Conservation (phyloP, 2,329 filamentous ascomycete species). For the Tympanopsis confertula region DNA sequence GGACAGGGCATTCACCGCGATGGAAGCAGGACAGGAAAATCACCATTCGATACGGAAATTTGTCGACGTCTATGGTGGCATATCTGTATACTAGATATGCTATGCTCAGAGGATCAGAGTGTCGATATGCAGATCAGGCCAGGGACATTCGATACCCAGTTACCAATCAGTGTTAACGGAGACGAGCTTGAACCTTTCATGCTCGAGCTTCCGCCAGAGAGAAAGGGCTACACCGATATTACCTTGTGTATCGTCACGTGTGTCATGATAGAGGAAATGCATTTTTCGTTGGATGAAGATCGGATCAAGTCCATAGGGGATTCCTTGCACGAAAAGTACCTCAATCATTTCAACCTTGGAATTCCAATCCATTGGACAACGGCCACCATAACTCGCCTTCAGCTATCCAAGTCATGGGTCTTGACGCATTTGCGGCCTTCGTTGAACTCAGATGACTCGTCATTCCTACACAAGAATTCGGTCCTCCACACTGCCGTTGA, state of each 20-base stretch:
- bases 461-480: constrained; percentile 41
- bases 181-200: constrained; percentile 32
- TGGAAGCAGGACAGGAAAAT: constrained; percentile 29
- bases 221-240: constrained; percentile 30
- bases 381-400: constrained; percentile 43
- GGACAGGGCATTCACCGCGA: constrained; percentile 37
- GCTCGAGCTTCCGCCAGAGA: constrained; percentile 27
- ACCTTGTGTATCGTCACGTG: constrained; percentile 13
- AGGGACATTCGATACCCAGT: constrained; percentile 28
- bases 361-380: constrained; percentile 46
- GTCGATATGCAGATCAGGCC: constrained; percentile 28
- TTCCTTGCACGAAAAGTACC: constrained; percentile 29
- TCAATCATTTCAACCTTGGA: constrained; percentile 29
- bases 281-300: constrained; percentile 2
- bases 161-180: constrained; percentile 39
- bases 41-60: constrained; percentile 37
- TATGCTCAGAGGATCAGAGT: constrained; percentile 35
- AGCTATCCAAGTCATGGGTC: constrained; percentile 54
- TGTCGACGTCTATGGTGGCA: constrained; percentile 38
- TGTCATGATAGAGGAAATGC: constrained; percentile 3
- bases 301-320: constrained; percentile 25
- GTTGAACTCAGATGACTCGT: constrained; percentile 30
- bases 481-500: constrained; percentile 51
- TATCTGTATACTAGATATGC: constrained; percentile 30
- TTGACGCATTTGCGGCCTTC: constrained; percentile 52